Base-by-base conservation (phyloP, 208 protist species). In the Trypanosoma boissoni region DNA sequence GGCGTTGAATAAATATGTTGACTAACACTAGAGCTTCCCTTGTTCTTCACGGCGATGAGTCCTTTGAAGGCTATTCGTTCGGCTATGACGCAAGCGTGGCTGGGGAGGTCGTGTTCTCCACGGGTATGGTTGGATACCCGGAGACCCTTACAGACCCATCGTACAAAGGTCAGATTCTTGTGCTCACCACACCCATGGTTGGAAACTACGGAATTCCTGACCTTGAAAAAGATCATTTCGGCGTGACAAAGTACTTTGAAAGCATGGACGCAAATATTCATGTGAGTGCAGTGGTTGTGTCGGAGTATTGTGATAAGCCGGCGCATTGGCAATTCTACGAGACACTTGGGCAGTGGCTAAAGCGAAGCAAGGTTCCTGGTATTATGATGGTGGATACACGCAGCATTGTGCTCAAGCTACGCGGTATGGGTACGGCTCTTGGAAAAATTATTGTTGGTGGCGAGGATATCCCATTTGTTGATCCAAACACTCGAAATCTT, bases 361-460 rank as follows among this genome's bases (percentile, higher is more conserved):
- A 82, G 31, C 48, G 83, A 53, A 80, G 98, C 57, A 95, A 97
- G 52, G 94, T 99, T 39, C 98, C 98, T 24, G 98, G 85, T 36
- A 86, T 99, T 55, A 97, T 91, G 76, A 97, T 96, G 63, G 86
- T 99, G 12, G 98, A 99, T 75, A 99, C 98, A 1, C 84, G 98
- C 51, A 91, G 84, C 52, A 89, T 99, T 51, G 99, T 98, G 26
- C 94, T 98, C 63, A 95, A 92, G 49, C 92, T 99, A 50, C 92
- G 97, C 34, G 88, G 98, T 24, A 90, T 92, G 61, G 97, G 92
- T 46, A 90, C 91, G 27, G 87, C 93, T 9, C 83, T 97, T 2
- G 96, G 92, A 14, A 97, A 97, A 75, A 53, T 97, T 50, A 37
- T 95, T 34, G 59, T 96, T 4, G 59, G 57, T 39, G 80, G 79